Conservation (phyloP, 495 filamentous ascomycete species). For the Neurospora intermedia region DNA sequence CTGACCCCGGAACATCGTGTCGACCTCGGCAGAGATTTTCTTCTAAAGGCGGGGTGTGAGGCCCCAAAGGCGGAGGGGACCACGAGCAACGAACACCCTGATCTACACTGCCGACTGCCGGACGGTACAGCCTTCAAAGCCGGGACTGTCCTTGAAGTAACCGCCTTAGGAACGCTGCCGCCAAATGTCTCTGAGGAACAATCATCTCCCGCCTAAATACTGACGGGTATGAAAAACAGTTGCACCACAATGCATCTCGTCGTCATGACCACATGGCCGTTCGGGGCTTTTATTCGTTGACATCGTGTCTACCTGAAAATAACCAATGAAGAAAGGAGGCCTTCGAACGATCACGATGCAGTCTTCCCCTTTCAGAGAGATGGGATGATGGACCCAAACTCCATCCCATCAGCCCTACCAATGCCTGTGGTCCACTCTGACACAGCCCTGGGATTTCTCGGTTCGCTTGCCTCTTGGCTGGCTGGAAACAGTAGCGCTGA, state of each 20-base stretch:
- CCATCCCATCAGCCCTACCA: slow-evolving; percentile 5
- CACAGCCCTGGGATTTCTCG: not conserved
- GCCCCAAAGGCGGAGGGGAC: not conserved
- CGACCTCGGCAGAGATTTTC: not conserved
- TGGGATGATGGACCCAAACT: not conserved
- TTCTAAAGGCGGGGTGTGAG: not conserved
- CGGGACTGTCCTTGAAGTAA: not conserved
- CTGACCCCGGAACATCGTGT: not conserved
- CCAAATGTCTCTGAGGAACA: not conserved
- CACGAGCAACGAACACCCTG: not conserved
- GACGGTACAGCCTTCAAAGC: not conserved
- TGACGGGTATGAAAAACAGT: not conserved
- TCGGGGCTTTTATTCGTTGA: not conserved
- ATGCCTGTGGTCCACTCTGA: not conserved
- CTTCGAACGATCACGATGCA: not conserved
- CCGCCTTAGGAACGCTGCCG: not conserved
- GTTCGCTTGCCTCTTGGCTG: not conserved
- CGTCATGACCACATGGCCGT: not conserved
- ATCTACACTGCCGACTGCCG: not conserved
- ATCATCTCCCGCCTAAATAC: not conserved
- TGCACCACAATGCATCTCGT: not conserved
- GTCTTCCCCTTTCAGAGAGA: not conserved
- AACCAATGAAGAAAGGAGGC: not conserved
- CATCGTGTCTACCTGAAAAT: not conserved
- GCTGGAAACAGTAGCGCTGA: not conserved